Conservation (phyloP, 2,329 filamentous ascomycete species). For the Diplodia corticola region DNA sequence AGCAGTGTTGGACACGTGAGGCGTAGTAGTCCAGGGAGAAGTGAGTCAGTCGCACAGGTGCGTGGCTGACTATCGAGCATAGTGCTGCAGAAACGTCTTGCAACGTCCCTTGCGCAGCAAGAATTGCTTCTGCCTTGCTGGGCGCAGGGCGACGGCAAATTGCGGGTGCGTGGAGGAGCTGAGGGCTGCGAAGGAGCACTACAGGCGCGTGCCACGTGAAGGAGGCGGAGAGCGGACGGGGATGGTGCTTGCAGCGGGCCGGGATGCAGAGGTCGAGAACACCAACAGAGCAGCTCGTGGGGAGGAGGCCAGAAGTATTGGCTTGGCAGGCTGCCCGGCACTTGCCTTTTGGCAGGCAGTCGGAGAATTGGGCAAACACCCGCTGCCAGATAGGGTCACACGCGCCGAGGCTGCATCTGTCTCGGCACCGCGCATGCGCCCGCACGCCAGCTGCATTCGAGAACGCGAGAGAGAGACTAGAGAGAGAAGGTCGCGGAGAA, state of each 20-base stretch:
- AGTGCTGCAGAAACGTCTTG: conserved; percentile 17
- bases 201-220: conserved; percentile 3
- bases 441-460: no score
- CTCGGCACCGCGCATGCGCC: conserved; percentile 9
- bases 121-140: background rate
- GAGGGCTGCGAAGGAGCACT: background rate
- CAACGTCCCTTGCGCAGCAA: background rate
- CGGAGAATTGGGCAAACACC: conserved; percentile 9
- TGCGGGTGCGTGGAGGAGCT: background rate
- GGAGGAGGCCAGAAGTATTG: no score
- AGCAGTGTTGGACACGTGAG: conserved; percentile 11
- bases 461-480: background rate
- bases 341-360: background rate
- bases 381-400: background rate
- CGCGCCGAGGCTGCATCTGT: background rate
- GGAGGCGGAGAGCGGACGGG: background rate
- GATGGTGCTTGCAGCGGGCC: background rate
- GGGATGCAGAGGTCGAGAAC: background rate
- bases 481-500: no score
- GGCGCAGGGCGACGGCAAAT: background rate
- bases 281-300: conserved; percentile 8
- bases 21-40: background rate
- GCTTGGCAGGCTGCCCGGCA: conserved; percentile 13
- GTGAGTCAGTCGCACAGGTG: background rate
- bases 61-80: conserved; percentile 8